A percentile compares a stretch with the other conserved stretches of the same genome.
Conservation (phyloP, 768 basidiomycete genomes). For the Tricholoma sp. region DNA sequence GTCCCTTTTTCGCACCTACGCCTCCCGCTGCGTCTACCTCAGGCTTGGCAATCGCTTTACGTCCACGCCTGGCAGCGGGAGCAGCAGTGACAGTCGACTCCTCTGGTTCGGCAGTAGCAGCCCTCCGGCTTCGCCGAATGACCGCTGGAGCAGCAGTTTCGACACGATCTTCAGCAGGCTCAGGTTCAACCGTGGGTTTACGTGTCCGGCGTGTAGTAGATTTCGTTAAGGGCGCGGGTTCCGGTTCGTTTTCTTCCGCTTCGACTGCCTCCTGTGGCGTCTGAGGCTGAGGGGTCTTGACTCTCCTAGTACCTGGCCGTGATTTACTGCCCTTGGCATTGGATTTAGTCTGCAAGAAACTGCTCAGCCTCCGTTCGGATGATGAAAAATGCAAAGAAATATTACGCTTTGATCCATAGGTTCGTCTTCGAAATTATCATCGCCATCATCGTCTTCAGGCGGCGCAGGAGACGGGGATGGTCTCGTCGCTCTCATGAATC, state of each 20-base stretch:
- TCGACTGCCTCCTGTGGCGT: background rate
- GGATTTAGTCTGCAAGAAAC: background rate
- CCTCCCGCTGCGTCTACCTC: conserved; percentile 7
- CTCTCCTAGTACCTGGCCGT: background rate
- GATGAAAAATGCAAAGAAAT: background rate
- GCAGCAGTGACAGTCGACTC: conserved; percentile 9
- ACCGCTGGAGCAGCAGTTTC: conserved; percentile 1
- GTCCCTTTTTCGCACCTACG: conserved; percentile 10
- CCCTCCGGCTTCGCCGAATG: conserved; percentile 11
- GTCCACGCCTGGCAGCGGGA: conserved; percentile 11
- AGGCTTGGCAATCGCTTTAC: conserved; percentile 14
- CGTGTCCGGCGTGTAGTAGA: conserved; percentile 20
- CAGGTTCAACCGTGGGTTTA: conserved; percentile 7
- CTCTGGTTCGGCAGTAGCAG: conserved; percentile 18
- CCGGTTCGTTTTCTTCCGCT: background rate
- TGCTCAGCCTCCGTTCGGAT: background rate
- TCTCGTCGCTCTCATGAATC: background rate
- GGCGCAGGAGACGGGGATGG: background rate
- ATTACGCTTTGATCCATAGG: background rate
- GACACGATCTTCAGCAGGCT: background rate
- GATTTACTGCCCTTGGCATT: background rate
- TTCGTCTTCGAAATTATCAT: background rate
- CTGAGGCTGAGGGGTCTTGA: background rate
- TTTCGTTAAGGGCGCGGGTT: background rate
- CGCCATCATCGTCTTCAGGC: background rate